Evolutionary conservation across 2,329 filamentous ascomycete genomes (phyloP), one percentile per base, ranked within the genome.

Genomic region (Ophioceras dolichostomum): DNA sequence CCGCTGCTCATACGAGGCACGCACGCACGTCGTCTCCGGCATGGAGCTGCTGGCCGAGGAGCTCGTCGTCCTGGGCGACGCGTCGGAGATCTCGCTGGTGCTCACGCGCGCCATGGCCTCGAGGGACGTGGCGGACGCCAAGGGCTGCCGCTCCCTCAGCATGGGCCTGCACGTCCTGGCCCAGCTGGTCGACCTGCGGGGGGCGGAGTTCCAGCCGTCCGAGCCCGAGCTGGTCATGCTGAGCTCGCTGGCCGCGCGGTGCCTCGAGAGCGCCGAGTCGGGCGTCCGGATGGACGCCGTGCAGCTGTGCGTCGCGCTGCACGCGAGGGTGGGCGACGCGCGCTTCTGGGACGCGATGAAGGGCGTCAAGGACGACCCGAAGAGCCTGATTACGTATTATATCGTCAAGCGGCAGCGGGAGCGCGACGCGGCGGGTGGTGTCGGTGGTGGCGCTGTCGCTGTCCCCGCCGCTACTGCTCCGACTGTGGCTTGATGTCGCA

Each of bases 301-400:
- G 32, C 76, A 84, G 52, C 66, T 87, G n/a, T 86, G 82, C 48
- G 76, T 86, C 19, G 75, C 78, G 41, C 59, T 87, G 42, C 80
- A 87, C 52, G 64, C 67, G 33, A 58, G 70, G 10, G 65, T 80
- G 8, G 75, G 76, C 10, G 74, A 79, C 38, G 56, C 49, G 9
- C 51, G 50, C 21, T 88, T 88, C 52, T 89, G 83, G 83, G 69
- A 68, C 24, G 68, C 69, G 18, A 64, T 87, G 48, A 72, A 66
- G 40, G 68, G 62, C 9, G 67, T 83, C 22, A 71, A 73, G 50
- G 81, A 86, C 45, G 81, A 84, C 45, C 75, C 81, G 17, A 74
- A 85, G 62, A 86, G 79, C 46, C 56, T 88, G 42, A 77, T 88
- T 48, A 87, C 80, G 9, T 88, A 88, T 53, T 88, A 87, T 55